Conservation (phyloP, 768 basidiomycete species). For the Lentinula lateritia region DNA sequence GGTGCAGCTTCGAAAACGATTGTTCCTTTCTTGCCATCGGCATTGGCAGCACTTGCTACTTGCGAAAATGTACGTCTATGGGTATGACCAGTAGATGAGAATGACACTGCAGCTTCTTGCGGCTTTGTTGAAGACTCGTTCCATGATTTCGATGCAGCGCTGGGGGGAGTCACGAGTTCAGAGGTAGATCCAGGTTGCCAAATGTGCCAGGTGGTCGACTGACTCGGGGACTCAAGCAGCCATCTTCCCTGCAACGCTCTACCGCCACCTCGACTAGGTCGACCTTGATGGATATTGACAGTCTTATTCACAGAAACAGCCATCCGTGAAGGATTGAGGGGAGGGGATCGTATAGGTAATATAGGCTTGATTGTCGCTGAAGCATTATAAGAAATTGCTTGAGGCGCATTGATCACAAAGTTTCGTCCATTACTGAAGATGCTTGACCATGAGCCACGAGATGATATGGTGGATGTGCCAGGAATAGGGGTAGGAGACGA, state of each 20-base stretch:
- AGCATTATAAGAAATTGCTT: conserved; percentile 23
- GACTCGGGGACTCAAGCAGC: conserved; percentile 20
- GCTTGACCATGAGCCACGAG: conserved; percentile 78
- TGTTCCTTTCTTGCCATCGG: conserved; percentile 31
- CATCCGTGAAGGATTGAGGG: conserved; percentile 13
- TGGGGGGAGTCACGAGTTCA: conserved; percentile 16
- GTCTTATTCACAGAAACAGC: conserved; percentile 19
- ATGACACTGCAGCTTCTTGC: conserved; percentile 30
- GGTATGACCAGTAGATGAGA: conserved; percentile 33
- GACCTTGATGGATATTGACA: conserved; percentile 1
- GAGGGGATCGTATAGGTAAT: conserved; percentile 26
- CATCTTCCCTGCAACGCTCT: conserved; percentile 17
- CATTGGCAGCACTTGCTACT: conserved; percentile 22
- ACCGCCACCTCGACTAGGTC: not conserved
- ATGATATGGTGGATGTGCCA: conserved; percentile 45
- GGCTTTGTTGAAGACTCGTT: conserved; percentile 34
- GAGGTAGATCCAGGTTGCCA: conserved; percentile 17
- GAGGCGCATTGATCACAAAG: conserved; percentile 51
- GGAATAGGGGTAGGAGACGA: conserved; percentile 30
- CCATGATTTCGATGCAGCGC: conserved; percentile 47
- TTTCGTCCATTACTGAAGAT: conserved; percentile 67
- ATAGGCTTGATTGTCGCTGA: conserved; percentile 36
- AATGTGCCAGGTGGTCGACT: conserved; percentile 7
- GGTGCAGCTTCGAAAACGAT: conserved; percentile 21
- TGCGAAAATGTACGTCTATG: conserved; percentile 39